Base-by-base conservation (phyloP, 176 grass and related monocot genomes). In the Guadua angustifolia region DNA sequence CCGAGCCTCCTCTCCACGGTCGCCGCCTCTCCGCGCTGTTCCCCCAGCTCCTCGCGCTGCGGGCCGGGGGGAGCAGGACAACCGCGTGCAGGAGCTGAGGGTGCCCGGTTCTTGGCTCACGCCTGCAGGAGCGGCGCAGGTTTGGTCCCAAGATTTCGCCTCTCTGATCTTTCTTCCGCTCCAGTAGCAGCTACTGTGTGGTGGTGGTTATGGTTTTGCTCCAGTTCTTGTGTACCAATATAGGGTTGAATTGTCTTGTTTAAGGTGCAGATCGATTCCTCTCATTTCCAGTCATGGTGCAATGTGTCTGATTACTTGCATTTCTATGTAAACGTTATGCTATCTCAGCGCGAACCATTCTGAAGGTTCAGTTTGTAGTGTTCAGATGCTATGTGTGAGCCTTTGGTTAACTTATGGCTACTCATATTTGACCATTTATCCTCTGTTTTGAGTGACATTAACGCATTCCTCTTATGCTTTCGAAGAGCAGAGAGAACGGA, bases 51-150 rank as follows among this genome's bases (percentile, higher is more conserved):
- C 71, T 63, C 45, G 68, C 12, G 86, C 86, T 8, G 68, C 66
- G 17, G 77, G 57, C 43, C 4, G 35, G 35, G 70, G 56, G 25
- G 65, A 77, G 73, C 55, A 25, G 61, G 71, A 71, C 80, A 87
- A 81, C 66, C 88, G 55, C 62, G 90, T 97, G 45, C 49, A 91
- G 76, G 94, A 97, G 86, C 84, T 94, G 66, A 92, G 86, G 79
- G 90, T 94, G 17, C 92, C 94, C 45, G 21, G 55, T 74, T 82
- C 75, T 73, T 97, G 94, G 94, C 82, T 91, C 35, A 81, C 69
- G 8, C 83, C 88, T 35, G 83, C 74, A 18, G 89, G 79, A 71
- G 94, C 92, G 47, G 50, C 78, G 12, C 76, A 92, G 89, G 94
- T 97, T 71, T 1, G 19, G 24, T 42, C 76, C 71, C 47, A 67